Conservation (phyloP, 768 basidiomycete genomes). For the Piloderma croceum region DNA sequence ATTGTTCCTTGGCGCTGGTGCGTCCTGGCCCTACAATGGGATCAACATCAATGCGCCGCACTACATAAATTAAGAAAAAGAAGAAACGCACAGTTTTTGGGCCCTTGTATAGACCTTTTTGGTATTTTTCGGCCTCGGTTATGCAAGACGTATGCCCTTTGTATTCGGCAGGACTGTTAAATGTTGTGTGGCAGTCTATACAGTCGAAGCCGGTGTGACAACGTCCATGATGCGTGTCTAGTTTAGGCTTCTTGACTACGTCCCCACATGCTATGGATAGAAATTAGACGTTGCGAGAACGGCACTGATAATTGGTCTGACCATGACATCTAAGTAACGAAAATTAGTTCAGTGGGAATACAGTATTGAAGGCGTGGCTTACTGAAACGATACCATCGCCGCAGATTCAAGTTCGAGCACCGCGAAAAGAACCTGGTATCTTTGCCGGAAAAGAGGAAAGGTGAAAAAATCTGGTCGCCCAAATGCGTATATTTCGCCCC, state of each 20-base stretch:
- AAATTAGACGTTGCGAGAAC: too few species aligned
- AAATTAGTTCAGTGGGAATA: neutral
- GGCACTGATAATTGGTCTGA: constrained; percentile 15
- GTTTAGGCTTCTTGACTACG: constrained; percentile 89
- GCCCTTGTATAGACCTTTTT: constrained; percentile 81
- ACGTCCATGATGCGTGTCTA: constrained; percentile 65
- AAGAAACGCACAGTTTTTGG: constrained; percentile 44
- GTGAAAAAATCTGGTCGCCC: neutral
- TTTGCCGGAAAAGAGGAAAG: constrained; percentile 4
- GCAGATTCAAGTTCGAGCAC: neutral
- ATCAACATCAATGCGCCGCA: too few species aligned
- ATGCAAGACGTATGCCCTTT: constrained; percentile 82
- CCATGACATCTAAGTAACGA: constrained; percentile 57
- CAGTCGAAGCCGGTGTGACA: constrained; percentile 73
- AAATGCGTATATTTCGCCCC: too few species aligned
- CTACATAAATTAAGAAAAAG: too few species aligned
- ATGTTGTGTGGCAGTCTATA: constrained; percentile 85
- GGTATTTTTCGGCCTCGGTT: constrained; percentile 89
- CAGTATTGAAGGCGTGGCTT: constrained; percentile 22
- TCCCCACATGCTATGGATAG: constrained; percentile 62
- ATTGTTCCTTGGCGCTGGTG: too few species aligned
- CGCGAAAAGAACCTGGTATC: too few species aligned
- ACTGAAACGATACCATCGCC: constrained; percentile 73
- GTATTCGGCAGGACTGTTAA: constrained; percentile 69
- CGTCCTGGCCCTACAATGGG: too few species aligned